Percentiles rank a stretch among this genome's conserved stretches.
Evolutionary conservation across 345 rosid species (phyloP).

Genomic region (Aquilaria malaccensis): DNA sequence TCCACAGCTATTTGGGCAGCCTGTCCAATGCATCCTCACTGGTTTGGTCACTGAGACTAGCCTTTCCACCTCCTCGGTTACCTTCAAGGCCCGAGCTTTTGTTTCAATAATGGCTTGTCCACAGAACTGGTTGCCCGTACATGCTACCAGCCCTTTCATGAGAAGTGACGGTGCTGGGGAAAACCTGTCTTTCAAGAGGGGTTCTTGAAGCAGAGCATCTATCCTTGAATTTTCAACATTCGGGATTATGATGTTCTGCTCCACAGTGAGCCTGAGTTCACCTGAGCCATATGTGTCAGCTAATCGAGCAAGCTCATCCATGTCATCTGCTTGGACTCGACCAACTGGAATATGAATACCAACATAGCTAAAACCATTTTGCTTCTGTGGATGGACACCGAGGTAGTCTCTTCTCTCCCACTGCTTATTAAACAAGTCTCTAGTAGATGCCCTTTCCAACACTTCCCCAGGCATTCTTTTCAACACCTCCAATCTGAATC

Average conservation of each 20-base stretch:
- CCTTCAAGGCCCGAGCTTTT: slow-evolving; percentile 68
- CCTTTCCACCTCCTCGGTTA: slow-evolving; percentile 71
- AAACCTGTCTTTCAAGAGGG: slow-evolving; percentile 41
- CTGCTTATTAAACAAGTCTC: slow-evolving; percentile 52
- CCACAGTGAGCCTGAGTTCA: slow-evolving; percentile 80
- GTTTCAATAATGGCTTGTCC: slow-evolving; percentile 94
- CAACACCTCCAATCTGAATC: slow-evolving; percentile 61
- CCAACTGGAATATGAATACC: slow-evolving; percentile 87
- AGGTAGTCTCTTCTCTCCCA: slow-evolving; percentile 77
- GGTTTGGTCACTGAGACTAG: slow-evolving; percentile 51
- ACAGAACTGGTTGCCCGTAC: slow-evolving; percentile 84
- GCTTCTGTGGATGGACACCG: slow-evolving; percentile 75
- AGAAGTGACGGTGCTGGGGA: slow-evolving; percentile 69
- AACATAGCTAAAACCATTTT: slow-evolving; percentile 63
- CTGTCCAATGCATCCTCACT: slow-evolving; percentile 91
- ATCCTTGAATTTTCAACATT: slow-evolving; percentile 61
- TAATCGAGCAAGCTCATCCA: slow-evolving; percentile 76
- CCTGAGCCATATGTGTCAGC: slow-evolving; percentile 71
- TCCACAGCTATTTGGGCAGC: slow-evolving; percentile 81
- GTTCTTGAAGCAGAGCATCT: slow-evolving; percentile 53
- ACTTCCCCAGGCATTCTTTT: slow-evolving; percentile 53
- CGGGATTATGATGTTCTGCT: slow-evolving; percentile 78
- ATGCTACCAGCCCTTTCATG: slow-evolving; percentile 75
- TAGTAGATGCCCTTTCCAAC: slow-evolving; percentile 52
- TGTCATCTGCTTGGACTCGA: slow-evolving; percentile 73